phyloP scores from a whole-genome alignment of 176 grass and related monocot species.

The Chrysopogon serrulatus region DNA sequence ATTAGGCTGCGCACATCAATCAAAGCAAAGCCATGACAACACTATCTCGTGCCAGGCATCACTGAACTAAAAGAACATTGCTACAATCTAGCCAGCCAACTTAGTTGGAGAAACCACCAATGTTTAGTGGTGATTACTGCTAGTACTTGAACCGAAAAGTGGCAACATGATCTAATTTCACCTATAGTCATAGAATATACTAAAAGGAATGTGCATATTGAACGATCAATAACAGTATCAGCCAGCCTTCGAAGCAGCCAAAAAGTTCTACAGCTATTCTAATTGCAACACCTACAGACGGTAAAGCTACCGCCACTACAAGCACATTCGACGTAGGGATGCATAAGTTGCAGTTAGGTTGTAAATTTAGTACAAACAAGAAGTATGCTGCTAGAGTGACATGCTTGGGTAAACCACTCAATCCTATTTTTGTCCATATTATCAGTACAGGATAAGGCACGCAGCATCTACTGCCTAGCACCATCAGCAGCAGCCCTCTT shows the following conservation, averaged over 20 bases:
- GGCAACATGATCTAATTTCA: neutral
- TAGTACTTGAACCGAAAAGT: neutral
- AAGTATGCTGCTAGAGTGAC: neutral
- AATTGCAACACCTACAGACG: neutral
- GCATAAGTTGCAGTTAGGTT: neutral
- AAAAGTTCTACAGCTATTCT: neutral
- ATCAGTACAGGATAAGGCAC: neutral
- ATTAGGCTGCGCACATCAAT: neutral
- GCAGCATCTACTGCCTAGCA: neutral
- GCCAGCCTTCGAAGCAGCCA: neutral
- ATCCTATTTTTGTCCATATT: neutral
- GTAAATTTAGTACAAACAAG: neutral
- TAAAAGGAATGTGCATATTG: neutral
- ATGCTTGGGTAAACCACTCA: neutral
- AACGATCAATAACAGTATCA: neutral
- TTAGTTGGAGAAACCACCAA: neutral
- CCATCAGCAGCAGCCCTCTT: neutral
- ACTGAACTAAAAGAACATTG: neutral
- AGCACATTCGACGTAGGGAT: neutral
- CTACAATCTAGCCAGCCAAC: neutral
- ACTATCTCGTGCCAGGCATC: conserved; percentile 6
- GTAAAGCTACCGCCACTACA: neutral
- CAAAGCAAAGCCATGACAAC: neutral
- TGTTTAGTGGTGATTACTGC: neutral
- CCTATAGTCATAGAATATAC: neutral